Conservation (phyloP, 805 yeast species). For the Kodamaea jinghongensis region DNA sequence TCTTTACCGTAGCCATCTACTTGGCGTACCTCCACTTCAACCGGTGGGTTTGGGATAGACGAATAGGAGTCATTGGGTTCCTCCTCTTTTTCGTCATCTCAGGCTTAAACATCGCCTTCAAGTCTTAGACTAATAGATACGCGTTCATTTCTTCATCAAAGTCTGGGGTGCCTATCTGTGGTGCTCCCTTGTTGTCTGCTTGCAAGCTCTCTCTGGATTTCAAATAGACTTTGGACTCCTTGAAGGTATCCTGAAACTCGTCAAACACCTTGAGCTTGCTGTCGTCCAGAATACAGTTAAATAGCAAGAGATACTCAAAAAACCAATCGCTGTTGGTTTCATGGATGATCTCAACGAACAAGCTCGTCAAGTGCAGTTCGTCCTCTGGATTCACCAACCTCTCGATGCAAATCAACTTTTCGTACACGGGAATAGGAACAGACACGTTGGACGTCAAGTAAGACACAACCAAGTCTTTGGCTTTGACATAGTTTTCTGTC, state of each 20-base stretch:
- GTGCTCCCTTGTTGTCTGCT: conserved; percentile 3
- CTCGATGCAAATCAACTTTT: conserved; percentile 45
- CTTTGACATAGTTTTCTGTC: conserved; percentile 33
- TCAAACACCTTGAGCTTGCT: conserved; percentile 21
- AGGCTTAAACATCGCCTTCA: conserved; percentile 1
- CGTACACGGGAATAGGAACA: conserved; percentile 35
- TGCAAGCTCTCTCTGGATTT: conserved; percentile 8
- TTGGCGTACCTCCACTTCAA: conserved; percentile 29
- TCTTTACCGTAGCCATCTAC: conserved; percentile 20
- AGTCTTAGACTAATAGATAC: not conserved
- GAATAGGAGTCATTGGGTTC: conserved; percentile 22
- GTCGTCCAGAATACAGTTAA: conserved; percentile 16
- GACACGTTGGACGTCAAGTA: conserved; percentile 23
- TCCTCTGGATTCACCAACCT: conserved; percentile 25
- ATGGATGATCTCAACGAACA: conserved; percentile 28
- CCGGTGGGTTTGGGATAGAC: conserved; percentile 33
- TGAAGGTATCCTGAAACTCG: conserved; percentile 16
- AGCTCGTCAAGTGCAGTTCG: conserved; percentile 22
- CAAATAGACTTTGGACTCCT: conserved; percentile 9
- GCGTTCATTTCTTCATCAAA: conserved; percentile 9
- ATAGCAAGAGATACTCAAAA: conserved; percentile 31
- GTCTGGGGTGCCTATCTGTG: not conserved
- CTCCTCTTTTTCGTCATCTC: conserved; percentile 2
- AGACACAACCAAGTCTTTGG: conserved; percentile 31
- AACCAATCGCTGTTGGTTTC: conserved; percentile 34